Percentiles rank a stretch among this genome's conserved stretches.
Evolutionary conservation across 2,329 filamentous ascomycete genomes (phyloP).

Genomic region (Nothomitra cinnamomea): DNA sequence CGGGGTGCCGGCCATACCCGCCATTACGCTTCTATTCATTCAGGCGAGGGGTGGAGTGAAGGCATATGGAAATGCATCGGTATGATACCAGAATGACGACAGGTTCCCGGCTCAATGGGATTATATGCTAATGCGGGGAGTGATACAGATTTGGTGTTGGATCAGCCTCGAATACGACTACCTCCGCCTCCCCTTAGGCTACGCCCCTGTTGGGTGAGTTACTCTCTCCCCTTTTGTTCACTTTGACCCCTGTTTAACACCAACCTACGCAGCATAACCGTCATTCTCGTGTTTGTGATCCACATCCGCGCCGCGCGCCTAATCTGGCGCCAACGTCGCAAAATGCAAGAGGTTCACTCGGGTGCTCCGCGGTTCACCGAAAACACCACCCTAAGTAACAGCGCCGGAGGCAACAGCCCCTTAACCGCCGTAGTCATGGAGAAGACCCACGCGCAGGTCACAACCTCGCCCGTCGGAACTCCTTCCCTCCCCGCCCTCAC

Average conservation of each 20-base stretch:
- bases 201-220: constrained; percentile 7
- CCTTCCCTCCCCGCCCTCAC: too few species aligned
- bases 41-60: constrained; percentile 3
- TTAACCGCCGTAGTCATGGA: neutral
- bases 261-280: neutral
- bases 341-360: too few species aligned
- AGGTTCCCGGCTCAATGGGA: too few species aligned
- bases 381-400: neutral
- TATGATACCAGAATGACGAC: too few species aligned
- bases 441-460: neutral
- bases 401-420: neutral
- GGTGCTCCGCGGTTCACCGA: too few species aligned
- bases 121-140: too few species aligned
- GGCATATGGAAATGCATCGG: constrained; percentile 6
- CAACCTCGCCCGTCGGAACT: too few species aligned
- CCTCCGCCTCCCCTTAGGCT: constrained; percentile 5
- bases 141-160: constrained; percentile 8
- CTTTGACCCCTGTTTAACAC: neutral
- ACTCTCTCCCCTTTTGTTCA: neutral
- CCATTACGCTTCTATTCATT: constrained; percentile 6
- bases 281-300: neutral
- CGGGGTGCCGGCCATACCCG: constrained; percentile 6
- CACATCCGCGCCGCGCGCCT: neutral
- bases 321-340: too few species aligned
- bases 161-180: constrained; percentile 5